These are phyloP conservation scores for Tricholoma flavovirens DNA, from an alignment of 768 basidiomycete species.

Conservation along the genomic window DNA sequence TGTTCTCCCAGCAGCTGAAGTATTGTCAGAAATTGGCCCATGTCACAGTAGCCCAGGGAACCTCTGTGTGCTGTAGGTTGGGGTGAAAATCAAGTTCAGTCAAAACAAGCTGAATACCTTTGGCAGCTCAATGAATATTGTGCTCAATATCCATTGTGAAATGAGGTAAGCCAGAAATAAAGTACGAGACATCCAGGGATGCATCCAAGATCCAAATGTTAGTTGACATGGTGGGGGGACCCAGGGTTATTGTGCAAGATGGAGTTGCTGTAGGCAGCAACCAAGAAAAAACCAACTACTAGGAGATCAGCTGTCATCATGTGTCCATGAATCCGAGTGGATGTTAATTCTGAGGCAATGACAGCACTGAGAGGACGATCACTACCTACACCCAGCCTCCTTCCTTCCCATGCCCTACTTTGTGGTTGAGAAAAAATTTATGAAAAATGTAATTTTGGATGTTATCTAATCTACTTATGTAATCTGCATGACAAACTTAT, in stretches of 20 bases:
- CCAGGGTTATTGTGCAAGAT: slow-evolving; percentile 38
- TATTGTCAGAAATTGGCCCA: slow-evolving; percentile 60
- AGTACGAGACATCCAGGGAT: slow-evolving; percentile 76
- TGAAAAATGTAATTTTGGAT: too few relatives aligned
- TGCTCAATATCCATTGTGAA: slow-evolving; percentile 89
- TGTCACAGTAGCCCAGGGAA: slow-evolving; percentile 66
- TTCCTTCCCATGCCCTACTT: too few relatives aligned
- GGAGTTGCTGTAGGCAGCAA: slow-evolving; percentile 59
- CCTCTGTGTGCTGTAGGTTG: slow-evolving; percentile 51
- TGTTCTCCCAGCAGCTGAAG: slow-evolving; percentile 72
- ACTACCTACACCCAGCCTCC: slow-evolving; percentile 86
- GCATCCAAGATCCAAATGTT: slow-evolving; percentile 81
- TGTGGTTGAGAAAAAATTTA: too few relatives aligned
- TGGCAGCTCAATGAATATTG: slow-evolving; percentile 67
- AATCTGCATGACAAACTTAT: too few relatives aligned
- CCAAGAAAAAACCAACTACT: slow-evolving; percentile 62
- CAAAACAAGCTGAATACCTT: slow-evolving; percentile 69
- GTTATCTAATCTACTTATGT: too few relatives aligned
- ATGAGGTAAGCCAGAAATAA: slow-evolving; percentile 90
- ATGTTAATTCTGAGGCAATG: slow-evolving; percentile 85
- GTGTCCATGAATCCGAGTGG: slow-evolving; percentile 69
- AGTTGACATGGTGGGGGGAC: slow-evolving; percentile 50
- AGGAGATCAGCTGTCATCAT: slow-evolving; percentile 73
- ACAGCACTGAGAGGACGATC: slow-evolving; percentile 84
- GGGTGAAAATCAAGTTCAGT: slow-evolving; percentile 43